These are phyloP conservation scores for Euphorbia lathyris DNA, from an alignment of 345 rosid species.

Conservation along the genomic window DNA sequence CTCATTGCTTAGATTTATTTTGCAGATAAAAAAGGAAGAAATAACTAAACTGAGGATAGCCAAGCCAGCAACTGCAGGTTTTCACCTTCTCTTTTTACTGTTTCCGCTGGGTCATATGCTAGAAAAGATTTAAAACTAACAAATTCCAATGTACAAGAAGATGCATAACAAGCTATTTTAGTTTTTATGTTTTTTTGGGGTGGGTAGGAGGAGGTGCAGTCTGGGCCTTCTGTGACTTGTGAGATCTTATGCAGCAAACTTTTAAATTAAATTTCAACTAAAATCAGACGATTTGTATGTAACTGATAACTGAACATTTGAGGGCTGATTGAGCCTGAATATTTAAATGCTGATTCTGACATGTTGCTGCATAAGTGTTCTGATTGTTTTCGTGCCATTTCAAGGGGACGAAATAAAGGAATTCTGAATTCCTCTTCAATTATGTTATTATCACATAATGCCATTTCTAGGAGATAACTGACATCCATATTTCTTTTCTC, in stretches of 20 bases:
- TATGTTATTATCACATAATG: neutral
- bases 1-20: conserved; percentile 17
- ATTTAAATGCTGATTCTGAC: too few relatives aligned
- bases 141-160: neutral
- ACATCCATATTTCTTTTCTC: conserved; percentile 5
- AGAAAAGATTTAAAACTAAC: neutral
- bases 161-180: neutral
- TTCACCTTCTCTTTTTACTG: neutral
- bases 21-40: conserved; percentile 60
- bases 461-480: neutral
- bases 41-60: conserved; percentile 63
- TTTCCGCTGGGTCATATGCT: neutral
- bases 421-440: neutral
- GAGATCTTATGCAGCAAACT: neutral
- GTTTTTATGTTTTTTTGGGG: too few relatives aligned
- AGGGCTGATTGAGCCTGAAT: neutral
- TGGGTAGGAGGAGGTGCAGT: too few relatives aligned
- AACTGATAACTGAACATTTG: neutral
- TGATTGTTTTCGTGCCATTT: too few relatives aligned
- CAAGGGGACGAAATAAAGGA: neutral
- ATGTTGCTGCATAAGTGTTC: too few relatives aligned
- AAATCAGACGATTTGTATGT: neutral
- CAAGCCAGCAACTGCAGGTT: conserved; percentile 85
- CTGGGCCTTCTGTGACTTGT: neutral
- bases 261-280: neutral